Base-by-base conservation (phyloP, 108 stramenopile species). In the Aurantiochytrium sp. region DNA sequence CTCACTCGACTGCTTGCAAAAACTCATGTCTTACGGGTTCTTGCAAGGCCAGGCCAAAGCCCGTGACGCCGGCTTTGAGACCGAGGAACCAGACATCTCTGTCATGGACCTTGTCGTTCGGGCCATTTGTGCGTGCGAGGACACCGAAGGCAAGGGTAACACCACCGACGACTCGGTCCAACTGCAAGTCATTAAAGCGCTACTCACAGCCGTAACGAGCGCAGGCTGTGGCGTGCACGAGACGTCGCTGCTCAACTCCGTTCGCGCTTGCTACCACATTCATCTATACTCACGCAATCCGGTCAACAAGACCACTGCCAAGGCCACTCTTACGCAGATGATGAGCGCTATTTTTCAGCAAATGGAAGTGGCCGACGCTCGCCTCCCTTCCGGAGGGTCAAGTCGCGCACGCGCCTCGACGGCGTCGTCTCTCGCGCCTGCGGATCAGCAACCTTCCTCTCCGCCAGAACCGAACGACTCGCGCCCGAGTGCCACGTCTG, bases 301-400 rank as follows among this genome's bases (percentile, higher is more conserved):
- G 21, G 93, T 97, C 71, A 98, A 97, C 93, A 95, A 96, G 89
- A 98, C 96, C 29, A 98, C 98, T 2, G 99, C 99, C 58, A 93
- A 97, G 90, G 99, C 98, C 43, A 93, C 96, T 18, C 92, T 99
- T 58, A 96, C 96, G 90, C 99, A 99, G 90, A 93, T 98, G 89
- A 93, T 97, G 4, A 94, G 94, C 29, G 93, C 96, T 51, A 97
- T 98, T 12, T 98, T 98, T 90, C 90, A 94, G 64, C 93, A 98
- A 57, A 97, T 99, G 96, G 99, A 99, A 89, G 93, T 89, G 58
- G 94, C 91, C 58, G 96, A 96, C 87, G 91, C 71, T 6, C 45
- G 51, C 4, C 19, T 83, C 23, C 19, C 72, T 25, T 19, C 16
- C 18, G 19, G 23, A 72, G 72, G 19, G 23, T 23, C 23, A 18